Conservation (phyloP, 306 rosid species). For the Vigna unguiculata region DNA sequence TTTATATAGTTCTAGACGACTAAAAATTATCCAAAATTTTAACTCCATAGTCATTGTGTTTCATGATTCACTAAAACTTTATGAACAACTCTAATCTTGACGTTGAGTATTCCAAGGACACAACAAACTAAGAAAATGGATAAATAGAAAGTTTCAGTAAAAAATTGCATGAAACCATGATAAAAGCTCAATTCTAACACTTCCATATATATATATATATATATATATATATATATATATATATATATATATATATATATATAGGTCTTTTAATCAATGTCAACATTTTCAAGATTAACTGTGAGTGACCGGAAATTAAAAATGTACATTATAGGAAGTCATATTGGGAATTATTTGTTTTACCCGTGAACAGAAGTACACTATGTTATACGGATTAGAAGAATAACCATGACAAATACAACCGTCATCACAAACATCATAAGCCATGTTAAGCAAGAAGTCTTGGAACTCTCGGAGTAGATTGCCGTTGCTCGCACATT, state of each 20-base stretch:
- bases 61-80: not conserved
- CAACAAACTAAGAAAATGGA: not conserved
- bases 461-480: conserved; percentile 76
- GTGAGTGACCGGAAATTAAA: not conserved
- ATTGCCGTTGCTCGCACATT: conserved; percentile 67
- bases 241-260: too few species aligned
- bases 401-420: conserved; percentile 86
- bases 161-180: not conserved
- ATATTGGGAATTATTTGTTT: not conserved
- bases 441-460: conserved; percentile 88
- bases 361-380: conserved; percentile 10
- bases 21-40: too few species aligned
- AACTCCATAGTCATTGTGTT: not conserved
- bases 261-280: too few species aligned
- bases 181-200: not conserved
- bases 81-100: not conserved
- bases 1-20: too few species aligned
- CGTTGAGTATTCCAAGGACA: not conserved
- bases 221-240: too few species aligned
- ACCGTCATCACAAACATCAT: conserved; percentile 71
- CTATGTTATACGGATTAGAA: conserved; percentile 80
- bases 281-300: not conserved
- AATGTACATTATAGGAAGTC: not conserved
- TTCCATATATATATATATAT: too few species aligned
- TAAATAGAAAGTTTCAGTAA: not conserved